These are phyloP conservation scores for Citrus medica DNA, from an alignment of 345 rosid genomes.

Conservation along the genomic window DNA sequence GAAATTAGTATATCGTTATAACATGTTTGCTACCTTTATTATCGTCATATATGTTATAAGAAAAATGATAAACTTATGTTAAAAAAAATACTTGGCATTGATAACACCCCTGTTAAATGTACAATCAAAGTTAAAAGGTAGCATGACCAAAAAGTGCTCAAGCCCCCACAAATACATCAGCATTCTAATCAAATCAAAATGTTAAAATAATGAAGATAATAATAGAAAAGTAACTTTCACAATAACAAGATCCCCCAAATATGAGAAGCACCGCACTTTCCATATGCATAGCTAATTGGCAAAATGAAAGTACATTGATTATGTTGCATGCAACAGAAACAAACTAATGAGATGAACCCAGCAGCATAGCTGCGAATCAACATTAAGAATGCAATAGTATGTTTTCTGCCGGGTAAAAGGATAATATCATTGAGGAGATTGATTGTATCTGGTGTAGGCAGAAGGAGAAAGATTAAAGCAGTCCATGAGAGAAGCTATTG, in stretches of 20 bases:
- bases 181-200: neutral
- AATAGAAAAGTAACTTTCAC: neutral
- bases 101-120: neutral
- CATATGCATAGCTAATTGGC: neutral
- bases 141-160: neutral
- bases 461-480: neutral
- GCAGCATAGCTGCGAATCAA: neutral
- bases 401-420: neutral
- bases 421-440: neutral
- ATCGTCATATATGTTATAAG: neutral
- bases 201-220: neutral
- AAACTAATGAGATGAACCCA: too few relatives aligned
- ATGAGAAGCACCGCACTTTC: neutral
- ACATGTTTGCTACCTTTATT: neutral
- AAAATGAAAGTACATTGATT: too few relatives aligned
- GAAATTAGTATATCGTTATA: neutral
- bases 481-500: neutral
- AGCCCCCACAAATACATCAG: neutral
- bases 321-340: too few relatives aligned
- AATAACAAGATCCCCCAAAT: neutral
- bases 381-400: neutral
- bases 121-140: neutral
- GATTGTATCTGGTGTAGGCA: neutral
- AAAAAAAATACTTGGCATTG: neutral
- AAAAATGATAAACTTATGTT: neutral